A percentile compares a stretch with the other conserved stretches of the same genome.
These are phyloP conservation scores for Mortierella sp. DNA, from an alignment of 371 early-diverging fungal genomes.

Conservation along the genomic window DNA sequence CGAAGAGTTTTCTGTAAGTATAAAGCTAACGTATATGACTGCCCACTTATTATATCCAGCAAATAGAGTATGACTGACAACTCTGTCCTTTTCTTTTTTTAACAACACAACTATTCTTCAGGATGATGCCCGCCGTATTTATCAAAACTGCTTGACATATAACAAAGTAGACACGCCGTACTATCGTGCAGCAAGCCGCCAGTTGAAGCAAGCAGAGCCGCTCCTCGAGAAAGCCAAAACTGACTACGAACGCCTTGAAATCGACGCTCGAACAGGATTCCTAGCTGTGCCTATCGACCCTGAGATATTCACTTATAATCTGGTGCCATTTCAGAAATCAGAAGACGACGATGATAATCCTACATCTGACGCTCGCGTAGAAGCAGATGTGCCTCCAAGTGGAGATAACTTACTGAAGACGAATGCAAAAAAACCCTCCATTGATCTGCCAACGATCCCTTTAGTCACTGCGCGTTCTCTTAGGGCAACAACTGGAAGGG, in stretches of 20 bases:
- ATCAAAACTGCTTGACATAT: conserved; percentile 82
- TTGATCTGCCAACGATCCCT: conserved; percentile 9
- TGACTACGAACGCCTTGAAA: conserved; percentile 58
- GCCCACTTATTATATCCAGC: neutral
- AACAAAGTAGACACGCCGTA: conserved; percentile 82
- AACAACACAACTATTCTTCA: conserved; percentile 22
- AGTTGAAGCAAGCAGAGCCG: conserved; percentile 57
- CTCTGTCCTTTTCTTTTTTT: neutral
- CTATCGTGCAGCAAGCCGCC: conserved; percentile 71
- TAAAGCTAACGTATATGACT: neutral
- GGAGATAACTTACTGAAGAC: neutral
- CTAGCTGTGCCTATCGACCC: conserved; percentile 63
- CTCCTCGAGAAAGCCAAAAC: conserved; percentile 57
- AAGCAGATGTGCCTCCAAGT: neutral
- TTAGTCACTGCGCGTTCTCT: conserved; percentile 19
- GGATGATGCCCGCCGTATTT: conserved; percentile 78
- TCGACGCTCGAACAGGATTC: conserved; percentile 61
- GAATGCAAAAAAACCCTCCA: conserved; percentile 1
- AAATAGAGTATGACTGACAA: no score
- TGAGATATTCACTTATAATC: conserved; percentile 67
- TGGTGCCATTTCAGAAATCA: conserved; percentile 40
- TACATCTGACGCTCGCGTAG: neutral
- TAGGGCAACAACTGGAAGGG: conserved; percentile 9
- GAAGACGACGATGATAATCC: conserved; percentile 15
- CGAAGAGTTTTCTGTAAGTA: conserved; percentile 50